phyloP scores from a whole-genome alignment of 352 stramenopile genomes.

The Globisporangium perplexum region DNA sequence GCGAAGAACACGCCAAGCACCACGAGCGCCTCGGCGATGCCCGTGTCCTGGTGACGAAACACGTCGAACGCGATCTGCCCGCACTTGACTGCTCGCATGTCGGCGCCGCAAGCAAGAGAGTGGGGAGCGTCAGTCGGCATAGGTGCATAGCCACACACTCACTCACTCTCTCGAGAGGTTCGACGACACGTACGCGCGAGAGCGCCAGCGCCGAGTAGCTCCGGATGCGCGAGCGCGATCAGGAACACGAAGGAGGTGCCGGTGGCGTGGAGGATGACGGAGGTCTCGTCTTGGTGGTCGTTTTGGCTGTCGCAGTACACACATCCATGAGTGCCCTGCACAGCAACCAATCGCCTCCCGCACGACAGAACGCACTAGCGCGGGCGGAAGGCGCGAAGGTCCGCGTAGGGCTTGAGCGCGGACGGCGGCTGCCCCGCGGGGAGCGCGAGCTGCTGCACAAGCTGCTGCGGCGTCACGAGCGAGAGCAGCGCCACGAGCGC shows the following conservation, averaged over 20 bases:
- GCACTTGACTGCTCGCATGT: constrained; percentile 19
- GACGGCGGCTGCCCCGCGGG: constrained; percentile 17
- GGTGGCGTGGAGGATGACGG: constrained; percentile 32
- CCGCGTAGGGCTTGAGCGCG: constrained; percentile 27
- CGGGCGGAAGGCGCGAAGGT: constrained; percentile 35
- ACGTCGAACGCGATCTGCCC: constrained; percentile 30
- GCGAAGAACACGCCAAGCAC: constrained; percentile 26
- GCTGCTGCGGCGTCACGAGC: constrained; percentile 14
- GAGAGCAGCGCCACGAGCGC: constrained; percentile 24
- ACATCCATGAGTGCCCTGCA: not conserved
- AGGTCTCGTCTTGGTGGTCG: constrained; percentile 43
- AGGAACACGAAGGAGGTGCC: constrained; percentile 37
- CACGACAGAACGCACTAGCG: constrained; percentile 27
- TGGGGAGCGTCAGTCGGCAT: not conserved
- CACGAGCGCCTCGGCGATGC: constrained; percentile 21
- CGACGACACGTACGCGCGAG: constrained; percentile 14
- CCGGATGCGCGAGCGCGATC: constrained; percentile 26
- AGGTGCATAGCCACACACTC: not conserved
- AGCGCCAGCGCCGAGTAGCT: constrained; percentile 25
- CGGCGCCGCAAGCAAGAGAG: not conserved
- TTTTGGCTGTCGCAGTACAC: constrained; percentile 4
- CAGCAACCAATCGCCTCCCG: not conserved
- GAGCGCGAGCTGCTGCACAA: constrained; percentile 10
- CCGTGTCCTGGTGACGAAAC: constrained; percentile 35
- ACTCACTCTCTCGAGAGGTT: not conserved